Base-by-base conservation (phyloP, 129 eudicot genomes). In the Arctium minus region DNA sequence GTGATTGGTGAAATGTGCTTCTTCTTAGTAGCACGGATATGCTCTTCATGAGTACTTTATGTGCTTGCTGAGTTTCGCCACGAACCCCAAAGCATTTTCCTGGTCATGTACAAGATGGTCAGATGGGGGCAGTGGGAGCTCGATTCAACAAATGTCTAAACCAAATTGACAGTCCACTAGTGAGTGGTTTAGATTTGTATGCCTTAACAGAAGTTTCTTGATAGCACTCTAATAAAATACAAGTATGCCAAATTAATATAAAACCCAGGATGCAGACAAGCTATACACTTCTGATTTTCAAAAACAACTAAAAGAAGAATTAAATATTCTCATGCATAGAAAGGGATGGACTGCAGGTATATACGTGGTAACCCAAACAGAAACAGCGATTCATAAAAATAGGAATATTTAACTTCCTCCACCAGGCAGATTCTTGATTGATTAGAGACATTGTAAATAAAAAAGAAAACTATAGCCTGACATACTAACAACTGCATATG, bases 21-120 rank as follows among this genome's bases (percentile, higher is more conserved):
- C 88, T 80, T 29, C 85, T 81, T 81, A 91, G 82, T 30, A 96
- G 48, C 80, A 89, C 79, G 32, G 91, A 88, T 80, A 91, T 48
- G 84, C 99, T 77, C 82, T 90, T 93, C 74, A 82, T 48, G 37
- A 90, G 79, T 65, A 90, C 77, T 42, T 85, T 83, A 64, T 82
- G 90, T 62, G 94, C 92, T 85, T 86, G 84, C 74, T 91, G 94
- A 81, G 68, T 84, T 67, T 87, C 82, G 29, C 89, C 87, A 75
- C 53, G 85, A 72, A 64, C 79, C 56, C 82, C 87, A 62, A 78
- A 80, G 73, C 92, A 89, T 88, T 91, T 93, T 70, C 92, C 99
- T 96, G 84, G 83, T n/a, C 79, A 85, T 17, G 11, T 50, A 83
- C 15, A 78, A 72, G 76, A 72, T 1, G 36, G 27, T 17, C 44